Conservation (phyloP, 129 eudicot genomes). For the Apium graveolens region DNA sequence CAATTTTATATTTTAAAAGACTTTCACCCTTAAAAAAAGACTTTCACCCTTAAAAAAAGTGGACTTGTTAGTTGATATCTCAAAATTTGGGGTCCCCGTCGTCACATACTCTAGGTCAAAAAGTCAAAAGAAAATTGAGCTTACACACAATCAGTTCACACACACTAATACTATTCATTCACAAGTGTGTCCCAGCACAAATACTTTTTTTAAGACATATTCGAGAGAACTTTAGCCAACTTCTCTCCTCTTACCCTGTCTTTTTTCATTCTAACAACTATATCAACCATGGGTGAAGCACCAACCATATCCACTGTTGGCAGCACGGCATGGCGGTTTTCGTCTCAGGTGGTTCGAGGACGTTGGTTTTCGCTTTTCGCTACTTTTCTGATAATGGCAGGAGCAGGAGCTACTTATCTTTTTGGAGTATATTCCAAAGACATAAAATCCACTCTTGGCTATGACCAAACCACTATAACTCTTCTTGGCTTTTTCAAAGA, state of each 20-base stretch:
- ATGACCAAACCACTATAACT: conserved; percentile 29
- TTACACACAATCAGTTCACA: background rate
- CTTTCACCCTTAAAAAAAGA: background rate
- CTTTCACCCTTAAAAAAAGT: background rate
- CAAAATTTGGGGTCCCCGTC: background rate
- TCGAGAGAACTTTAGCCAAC: background rate
- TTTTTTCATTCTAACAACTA: background rate
- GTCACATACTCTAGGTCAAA: no score
- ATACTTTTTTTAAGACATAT: background rate
- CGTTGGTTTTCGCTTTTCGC: conserved; percentile 31
- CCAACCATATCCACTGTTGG: background rate
- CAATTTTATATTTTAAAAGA: no score
- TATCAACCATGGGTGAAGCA: background rate
- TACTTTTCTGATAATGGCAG: conserved; percentile 25
- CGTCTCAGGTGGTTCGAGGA: conserved; percentile 12
- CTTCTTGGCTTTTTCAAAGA: conserved; percentile 26
- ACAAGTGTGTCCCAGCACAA: background rate
- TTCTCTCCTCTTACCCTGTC: background rate
- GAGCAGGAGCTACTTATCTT: conserved; percentile 29
- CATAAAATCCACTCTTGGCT: conserved; percentile 26
- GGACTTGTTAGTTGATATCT: background rate
- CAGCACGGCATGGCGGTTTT: background rate
- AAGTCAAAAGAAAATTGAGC: background rate
- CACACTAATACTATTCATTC: background rate
- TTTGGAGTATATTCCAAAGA: conserved; percentile 33